Base-by-base conservation (phyloP, 139 green algal genomes). In the Tetradesmus lagerheimii region DNA sequence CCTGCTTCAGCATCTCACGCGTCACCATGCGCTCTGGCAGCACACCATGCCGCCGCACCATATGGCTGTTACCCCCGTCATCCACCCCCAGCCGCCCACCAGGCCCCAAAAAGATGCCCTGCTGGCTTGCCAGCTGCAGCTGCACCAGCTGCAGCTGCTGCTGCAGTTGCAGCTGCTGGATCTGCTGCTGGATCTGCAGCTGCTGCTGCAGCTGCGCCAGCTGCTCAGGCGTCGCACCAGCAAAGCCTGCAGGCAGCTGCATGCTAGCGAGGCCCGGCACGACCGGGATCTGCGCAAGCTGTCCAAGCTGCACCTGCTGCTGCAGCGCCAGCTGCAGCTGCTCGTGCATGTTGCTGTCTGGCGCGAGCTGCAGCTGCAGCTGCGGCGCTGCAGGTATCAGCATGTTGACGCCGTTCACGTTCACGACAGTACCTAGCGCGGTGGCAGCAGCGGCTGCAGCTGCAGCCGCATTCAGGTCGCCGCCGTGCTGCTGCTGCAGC, bases 121-220 rank as follows among this genome's bases (percentile, higher is more conserved):
- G 47, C 47, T 86, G 76, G 18, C 50, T 35, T 9, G 37, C 76
- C 77, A 82, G 62, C 87, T 82, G 53, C 57, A 81, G 38, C 78
- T 91, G 87, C 76, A 91, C 50, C 18, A 82, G 78, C 87, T 91
- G 87, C 38, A 91, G 25, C 87, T 87, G 87, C 31, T 90, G 79
- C 66, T 86, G 79, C 64, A 62, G 78, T 45, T 88, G 84, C 41
- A 83, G 84, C 78, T 88, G 83, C 35, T 89, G 83, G 4, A 86
- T 38, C 66, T 82, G 84, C 53, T 86, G 82, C 39, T 37, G n/a
- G 37, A 74, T 41, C 38, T 87, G 90, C 84, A 74, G 64, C 39
- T 88, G 64, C 77, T 88, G 84, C 41, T 89, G 66, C 38, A 81
- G 67, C 25, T 76, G 34, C 78, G 87, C 50, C 27, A 88, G 31